These are phyloP conservation scores for Xylaria sp. DNA, from an alignment of 2,329 filamentous ascomycete species.

Conservation along the genomic window DNA sequence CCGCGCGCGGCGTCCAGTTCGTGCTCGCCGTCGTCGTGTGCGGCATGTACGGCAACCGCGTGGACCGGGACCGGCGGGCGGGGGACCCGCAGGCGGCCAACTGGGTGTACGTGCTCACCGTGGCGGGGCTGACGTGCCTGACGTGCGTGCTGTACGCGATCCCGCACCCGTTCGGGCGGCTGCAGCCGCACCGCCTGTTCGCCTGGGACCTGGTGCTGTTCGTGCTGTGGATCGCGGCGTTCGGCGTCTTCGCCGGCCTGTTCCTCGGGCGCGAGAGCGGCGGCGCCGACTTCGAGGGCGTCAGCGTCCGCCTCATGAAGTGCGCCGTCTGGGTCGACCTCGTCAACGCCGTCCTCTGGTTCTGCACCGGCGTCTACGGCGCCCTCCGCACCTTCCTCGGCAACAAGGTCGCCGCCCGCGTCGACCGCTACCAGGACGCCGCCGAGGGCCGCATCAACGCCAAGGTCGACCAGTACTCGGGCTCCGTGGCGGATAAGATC, in stretches of 20 bases:
- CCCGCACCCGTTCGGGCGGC: conserved; percentile 36
- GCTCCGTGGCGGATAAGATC: conserved; percentile 11
- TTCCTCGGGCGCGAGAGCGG: conserved; percentile 64
- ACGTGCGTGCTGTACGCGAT: conserved; percentile 50
- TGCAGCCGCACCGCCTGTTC: conserved; percentile 45
- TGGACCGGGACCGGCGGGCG: conserved; percentile 47
- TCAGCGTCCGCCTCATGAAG: conserved; percentile 60
- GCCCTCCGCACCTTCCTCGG: conserved; percentile 45
- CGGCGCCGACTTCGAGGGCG: conserved; percentile 50
- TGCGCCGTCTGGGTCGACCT: conserved; percentile 74
- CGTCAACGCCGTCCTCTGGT: conserved; percentile 68
- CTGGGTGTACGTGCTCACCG: conserved; percentile 67
- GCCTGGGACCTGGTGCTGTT: conserved; percentile 49
- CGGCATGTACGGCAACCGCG: conserved; percentile 68
- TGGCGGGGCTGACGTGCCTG: conserved; percentile 56
- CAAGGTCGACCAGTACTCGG: conserved; percentile 14
- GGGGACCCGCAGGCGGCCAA: conserved; percentile 50
- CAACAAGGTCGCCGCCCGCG: conserved; percentile 36
- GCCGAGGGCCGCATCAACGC: conserved; percentile 15
- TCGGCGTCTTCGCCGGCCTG: conserved; percentile 73
- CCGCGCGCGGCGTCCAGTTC: conserved; percentile 69
- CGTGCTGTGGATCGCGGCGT: conserved; percentile 64
- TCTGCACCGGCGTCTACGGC: conserved; percentile 49
- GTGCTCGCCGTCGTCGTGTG: conserved; percentile 69
- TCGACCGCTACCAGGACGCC: conserved; percentile 24